Base-by-base conservation (phyloP, 2,329 filamentous ascomycete genomes). In the Sclerotinia subarctica region DNA sequence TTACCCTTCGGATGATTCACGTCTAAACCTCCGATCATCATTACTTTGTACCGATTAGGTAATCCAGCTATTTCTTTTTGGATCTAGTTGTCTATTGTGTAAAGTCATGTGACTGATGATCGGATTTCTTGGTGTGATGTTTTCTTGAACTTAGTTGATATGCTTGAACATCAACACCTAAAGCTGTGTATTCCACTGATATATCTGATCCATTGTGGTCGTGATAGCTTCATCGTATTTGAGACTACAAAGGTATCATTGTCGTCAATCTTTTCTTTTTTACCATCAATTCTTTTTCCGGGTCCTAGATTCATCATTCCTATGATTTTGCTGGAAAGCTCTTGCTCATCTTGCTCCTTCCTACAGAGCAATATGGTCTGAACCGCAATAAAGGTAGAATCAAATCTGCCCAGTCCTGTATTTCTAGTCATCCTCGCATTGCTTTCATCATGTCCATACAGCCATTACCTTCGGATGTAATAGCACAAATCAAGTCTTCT, bases 401-500 rank as follows among this genome's bases (percentile, higher is more conserved):
- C 11, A 35, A n/a, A 42, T 42, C n/a, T 58, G 15, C n/a, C 19
- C 21, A 15, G 15, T 51, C 4, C 1, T 44, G 46, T 21, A 10
- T 35, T 11, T 6, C 10, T 11, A 32, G n/a, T 19, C 26, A 5
- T 11, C n/a, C 5, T n/a, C 21, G 5, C 8, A 47, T 38, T 56
- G 17, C 62, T 56, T 29, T 26, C 60, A 69, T 64, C 26, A 77
- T 77, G 88, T 85, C 83, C 70, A 94, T 95, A 75, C 83, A 83
- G 72, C 87, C 83, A 63, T 84, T 97, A 69, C 90, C 93, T 17
- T 80, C 85, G 49, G 83, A 91, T 72, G 92, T 91, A 68, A 83
- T 88, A 73, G 86, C 90, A 59, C 92, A 93, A 77, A 90, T 99
- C 80, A 91, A 90, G 76, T 97, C 94, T 0, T 96, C 94, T 0